These are phyloP conservation scores for Phellopilus nigrolimitatus DNA, from an alignment of 1,284 basidiomycete genomes.

Conservation along the genomic window DNA sequence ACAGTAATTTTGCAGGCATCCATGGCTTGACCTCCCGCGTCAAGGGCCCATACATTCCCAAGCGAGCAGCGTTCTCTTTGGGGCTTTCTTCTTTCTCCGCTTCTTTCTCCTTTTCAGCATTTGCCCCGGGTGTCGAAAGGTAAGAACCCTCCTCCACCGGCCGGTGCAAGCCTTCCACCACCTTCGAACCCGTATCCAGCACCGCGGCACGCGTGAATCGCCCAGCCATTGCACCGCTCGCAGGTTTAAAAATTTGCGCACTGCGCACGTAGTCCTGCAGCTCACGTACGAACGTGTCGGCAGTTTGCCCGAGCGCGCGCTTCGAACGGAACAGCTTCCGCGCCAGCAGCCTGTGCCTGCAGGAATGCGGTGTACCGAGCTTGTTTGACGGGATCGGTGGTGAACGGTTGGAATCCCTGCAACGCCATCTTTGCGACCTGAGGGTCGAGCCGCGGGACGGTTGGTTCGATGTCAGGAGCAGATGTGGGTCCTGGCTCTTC, in stretches of 20 bases:
- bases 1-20: conserved; percentile 79
- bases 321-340: conserved; percentile 39
- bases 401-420: conserved; percentile 87
- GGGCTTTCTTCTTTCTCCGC: conserved; percentile 60
- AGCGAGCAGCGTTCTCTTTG: conserved; percentile 72
- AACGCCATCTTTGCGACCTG: conserved; percentile 84
- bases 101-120: conserved; percentile 42
- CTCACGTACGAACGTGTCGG: conserved; percentile 76
- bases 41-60: conserved; percentile 85
- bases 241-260: conserved; percentile 88
- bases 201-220: conserved; percentile 81
- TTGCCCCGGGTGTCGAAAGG: conserved; percentile 31
- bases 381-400: conserved; percentile 74
- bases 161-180: conserved; percentile 72
- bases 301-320: conserved; percentile 51
- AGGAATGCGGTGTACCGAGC: conserved; percentile 84
- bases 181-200: conserved; percentile 56
- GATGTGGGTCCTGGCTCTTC: conserved; percentile 25
- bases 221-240: conserved; percentile 88
- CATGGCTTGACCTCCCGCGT: conserved; percentile 75
- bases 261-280: conserved; percentile 82
- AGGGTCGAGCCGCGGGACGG: conserved; percentile 63
- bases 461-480: conserved; percentile 29
- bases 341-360: conserved; percentile 52
- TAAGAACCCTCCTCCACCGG: conserved; percentile 39